Evolutionary conservation across 73 alveolate genomes (phyloP).

Genomic region (Paramecium tetraurelia): DNA sequence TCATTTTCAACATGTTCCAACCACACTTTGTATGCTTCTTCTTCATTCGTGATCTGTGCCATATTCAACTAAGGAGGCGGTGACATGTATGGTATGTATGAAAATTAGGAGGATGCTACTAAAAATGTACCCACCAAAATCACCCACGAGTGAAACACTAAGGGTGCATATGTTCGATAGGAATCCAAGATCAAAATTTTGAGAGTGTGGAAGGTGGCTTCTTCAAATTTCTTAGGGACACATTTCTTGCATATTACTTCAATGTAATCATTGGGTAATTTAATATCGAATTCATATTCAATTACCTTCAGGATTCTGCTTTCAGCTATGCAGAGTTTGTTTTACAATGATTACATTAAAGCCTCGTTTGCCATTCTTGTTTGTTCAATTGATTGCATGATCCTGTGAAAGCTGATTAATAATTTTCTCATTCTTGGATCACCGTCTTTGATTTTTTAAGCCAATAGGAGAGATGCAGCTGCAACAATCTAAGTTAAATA

Average conservation of each 20-base stretch:
- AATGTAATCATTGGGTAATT: slow-evolving; percentile 30
- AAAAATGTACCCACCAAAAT: slow-evolving; percentile 19
- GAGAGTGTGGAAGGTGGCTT: slow-evolving; percentile 21
- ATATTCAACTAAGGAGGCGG: slow-evolving; percentile 48
- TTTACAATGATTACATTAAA: slow-evolving; percentile 23
- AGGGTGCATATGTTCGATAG: slow-evolving; percentile 27
- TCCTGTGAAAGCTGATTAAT: background rate
- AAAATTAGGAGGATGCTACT: slow-evolving; percentile 22
- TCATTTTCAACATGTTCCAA: slow-evolving; percentile 23
- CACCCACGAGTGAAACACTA: slow-evolving; percentile 29
- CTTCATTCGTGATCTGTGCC: background rate
- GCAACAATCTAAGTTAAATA: slow-evolving; percentile 25
- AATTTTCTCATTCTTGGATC: slow-evolving; percentile 51
- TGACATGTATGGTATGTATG: background rate
- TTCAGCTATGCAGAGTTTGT: slow-evolving; percentile 42
- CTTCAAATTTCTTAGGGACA: slow-evolving; percentile 28
- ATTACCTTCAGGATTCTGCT: slow-evolving; percentile 36
- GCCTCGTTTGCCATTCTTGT: slow-evolving; percentile 50
- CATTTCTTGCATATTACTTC: slow-evolving; percentile 43
- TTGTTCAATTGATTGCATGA: background rate
- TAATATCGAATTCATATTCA: slow-evolving; percentile 44
- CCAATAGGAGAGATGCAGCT: slow-evolving; percentile 45
- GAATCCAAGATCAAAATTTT: slow-evolving; percentile 41
- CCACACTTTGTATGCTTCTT: slow-evolving; percentile 21
- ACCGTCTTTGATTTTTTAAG: slow-evolving; percentile 45